Conservation (phyloP, 305 asterid genomes). For the Fraxinus ornus region DNA sequence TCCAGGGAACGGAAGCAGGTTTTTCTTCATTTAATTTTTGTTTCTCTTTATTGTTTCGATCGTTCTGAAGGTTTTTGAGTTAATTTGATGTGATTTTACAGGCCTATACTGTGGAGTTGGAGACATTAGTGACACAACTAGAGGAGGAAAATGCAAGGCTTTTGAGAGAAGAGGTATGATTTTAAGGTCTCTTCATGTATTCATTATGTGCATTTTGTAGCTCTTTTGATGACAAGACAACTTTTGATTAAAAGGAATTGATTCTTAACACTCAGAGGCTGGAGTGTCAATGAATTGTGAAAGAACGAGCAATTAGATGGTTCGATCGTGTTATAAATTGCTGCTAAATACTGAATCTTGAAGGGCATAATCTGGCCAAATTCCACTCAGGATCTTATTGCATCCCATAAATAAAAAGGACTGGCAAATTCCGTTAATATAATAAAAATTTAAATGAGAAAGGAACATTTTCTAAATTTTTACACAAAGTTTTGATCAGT, state of each 20-base stretch:
- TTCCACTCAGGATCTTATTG: not conserved
- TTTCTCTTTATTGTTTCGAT: not conserved
- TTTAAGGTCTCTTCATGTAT: not conserved
- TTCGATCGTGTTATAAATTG: not conserved
- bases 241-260: not conserved
- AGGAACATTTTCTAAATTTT: not conserved
- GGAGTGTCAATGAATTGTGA: not conserved
- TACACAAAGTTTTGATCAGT: not conserved
- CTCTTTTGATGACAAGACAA: not conserved
- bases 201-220: not conserved
- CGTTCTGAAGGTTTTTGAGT: not conserved
- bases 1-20: conserved; percentile 98
- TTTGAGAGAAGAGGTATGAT: conserved; percentile 60
- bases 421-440: not conserved
- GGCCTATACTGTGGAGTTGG: conserved; percentile 96
- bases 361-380: not conserved
- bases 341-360: not conserved
- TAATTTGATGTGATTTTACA: conserved; percentile 11
- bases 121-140: conserved; percentile 67
- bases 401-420: not conserved
- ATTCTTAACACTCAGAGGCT: not conserved
- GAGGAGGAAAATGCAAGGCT: conserved; percentile 84
- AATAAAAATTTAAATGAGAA: not conserved
- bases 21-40: not conserved
- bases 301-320: not conserved